Conservation (phyloP, 139 green algal species). For the Chlamydomonas incerta region DNA sequence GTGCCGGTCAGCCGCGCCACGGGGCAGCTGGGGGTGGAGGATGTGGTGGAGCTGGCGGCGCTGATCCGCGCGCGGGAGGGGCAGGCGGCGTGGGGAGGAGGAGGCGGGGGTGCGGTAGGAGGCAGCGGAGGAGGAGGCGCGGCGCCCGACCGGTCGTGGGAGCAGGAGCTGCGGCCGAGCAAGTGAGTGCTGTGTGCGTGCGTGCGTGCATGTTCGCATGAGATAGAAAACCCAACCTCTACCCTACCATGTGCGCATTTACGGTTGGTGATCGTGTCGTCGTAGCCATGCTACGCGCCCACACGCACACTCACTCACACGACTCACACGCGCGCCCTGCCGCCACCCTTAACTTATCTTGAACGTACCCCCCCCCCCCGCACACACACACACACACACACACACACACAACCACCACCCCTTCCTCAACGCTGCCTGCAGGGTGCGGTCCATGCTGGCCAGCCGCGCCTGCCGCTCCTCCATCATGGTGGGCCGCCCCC, state of each 20-base stretch:
- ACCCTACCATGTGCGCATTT: too few species aligned
- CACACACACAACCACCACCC: too few species aligned
- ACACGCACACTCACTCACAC: too few species aligned
- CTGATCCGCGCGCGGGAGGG: not conserved
- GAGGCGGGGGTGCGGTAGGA: conserved; percentile 62
- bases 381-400: not conserved
- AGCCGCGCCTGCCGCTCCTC: conserved; percentile 91
- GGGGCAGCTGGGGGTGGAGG: conserved; percentile 40
- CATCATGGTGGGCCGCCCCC: conserved; percentile 95
- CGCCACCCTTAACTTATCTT: too few species aligned
- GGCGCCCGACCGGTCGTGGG: conserved; percentile 64
- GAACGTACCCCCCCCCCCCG: too few species aligned
- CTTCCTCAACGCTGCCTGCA: too few species aligned
- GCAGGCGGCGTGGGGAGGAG: conserved; percentile 62
- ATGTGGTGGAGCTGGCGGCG: conserved; percentile 57
- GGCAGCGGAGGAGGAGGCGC: conserved; percentile 67
- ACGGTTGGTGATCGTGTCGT: too few species aligned
- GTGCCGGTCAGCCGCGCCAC: conserved; percentile 71
- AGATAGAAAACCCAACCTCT: too few species aligned
- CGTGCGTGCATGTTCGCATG: not conserved
- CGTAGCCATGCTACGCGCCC: too few species aligned
- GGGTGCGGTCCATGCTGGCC: conserved; percentile 92
- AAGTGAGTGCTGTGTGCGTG: conserved; percentile 22
- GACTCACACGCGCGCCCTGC: too few species aligned
- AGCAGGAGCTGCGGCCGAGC: conserved; percentile 50